These are phyloP conservation scores for Candida peoriensis DNA, from an alignment of 805 yeast genomes.

Conservation along the genomic window DNA sequence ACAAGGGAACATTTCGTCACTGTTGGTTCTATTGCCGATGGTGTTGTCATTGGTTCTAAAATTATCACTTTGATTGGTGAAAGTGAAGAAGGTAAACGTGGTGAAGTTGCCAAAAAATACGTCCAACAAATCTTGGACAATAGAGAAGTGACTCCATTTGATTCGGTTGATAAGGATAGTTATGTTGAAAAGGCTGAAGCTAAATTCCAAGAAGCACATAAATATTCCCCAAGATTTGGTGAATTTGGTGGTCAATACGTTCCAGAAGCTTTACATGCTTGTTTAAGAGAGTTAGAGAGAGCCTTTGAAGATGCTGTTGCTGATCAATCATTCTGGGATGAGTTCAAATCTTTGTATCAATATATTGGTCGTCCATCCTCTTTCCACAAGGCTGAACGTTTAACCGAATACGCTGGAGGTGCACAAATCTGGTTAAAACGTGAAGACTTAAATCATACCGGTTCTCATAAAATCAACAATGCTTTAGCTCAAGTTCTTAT, in stretches of 20 bases:
- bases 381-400: constrained; percentile 84
- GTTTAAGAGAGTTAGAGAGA: constrained; percentile 81
- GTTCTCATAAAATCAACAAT: constrained; percentile 83
- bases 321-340: constrained; percentile 92
- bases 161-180: constrained; percentile 28
- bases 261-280: constrained; percentile 92
- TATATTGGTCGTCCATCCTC: constrained; percentile 97
- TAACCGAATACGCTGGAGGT: constrained; percentile 89
- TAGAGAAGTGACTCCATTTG: constrained; percentile 30
- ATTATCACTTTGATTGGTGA: constrained; percentile 67
- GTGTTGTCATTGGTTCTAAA: constrained; percentile 93
- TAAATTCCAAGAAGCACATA: constrained; percentile 53
- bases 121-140: constrained; percentile 66
- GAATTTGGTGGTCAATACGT: constrained; percentile 98
- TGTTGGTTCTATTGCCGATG: constrained; percentile 83
- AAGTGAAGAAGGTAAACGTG: constrained; percentile 55
- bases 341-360: constrained; percentile 74
- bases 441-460: constrained; percentile 91
- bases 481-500: constrained; percentile 78
- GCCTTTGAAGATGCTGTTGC: constrained; percentile 86
- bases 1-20: constrained; percentile 84
- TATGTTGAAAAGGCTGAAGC: constrained; percentile 28
- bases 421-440: constrained; percentile 96
- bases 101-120: constrained; percentile 58
- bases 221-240: constrained; percentile 78